Evolutionary conservation across 1,284 basidiomycete species (phyloP).

Genomic region (Chalciporus sp.): DNA sequence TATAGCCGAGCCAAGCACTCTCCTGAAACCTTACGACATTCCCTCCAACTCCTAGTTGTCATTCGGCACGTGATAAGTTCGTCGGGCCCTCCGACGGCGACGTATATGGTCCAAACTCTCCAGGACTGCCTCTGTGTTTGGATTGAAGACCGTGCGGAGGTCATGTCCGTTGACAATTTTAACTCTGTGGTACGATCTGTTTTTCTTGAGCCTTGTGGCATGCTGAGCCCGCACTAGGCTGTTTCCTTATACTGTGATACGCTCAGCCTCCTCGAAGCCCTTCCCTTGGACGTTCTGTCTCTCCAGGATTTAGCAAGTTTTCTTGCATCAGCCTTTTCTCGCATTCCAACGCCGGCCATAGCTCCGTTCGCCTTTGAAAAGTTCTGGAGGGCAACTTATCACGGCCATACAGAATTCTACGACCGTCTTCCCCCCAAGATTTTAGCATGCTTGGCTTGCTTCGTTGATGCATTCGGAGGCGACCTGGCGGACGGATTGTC

Average conservation of each 20-base stretch:
- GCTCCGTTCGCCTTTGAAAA: conserved; percentile 52
- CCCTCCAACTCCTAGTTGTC: conserved; percentile 39
- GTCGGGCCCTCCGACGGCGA: conserved; percentile 26
- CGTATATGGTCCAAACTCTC: conserved; percentile 38
- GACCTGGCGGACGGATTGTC: conserved; percentile 45
- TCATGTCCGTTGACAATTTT: conserved; percentile 46
- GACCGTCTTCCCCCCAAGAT: conserved; percentile 40
- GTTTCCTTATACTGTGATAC: conserved; percentile 46
- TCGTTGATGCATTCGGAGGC: conserved; percentile 43
- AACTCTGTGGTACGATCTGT: conserved; percentile 46
- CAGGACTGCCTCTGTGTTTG: conserved; percentile 48
- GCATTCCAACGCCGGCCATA: conserved; percentile 45
- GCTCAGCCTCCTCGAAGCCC: conserved; percentile 39
- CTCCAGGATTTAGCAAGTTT: conserved; percentile 44
- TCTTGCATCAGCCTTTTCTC: conserved; percentile 50
- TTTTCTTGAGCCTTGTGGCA: conserved; percentile 7
- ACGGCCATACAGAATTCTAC: conserved; percentile 37
- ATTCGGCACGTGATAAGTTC: conserved; percentile 38
- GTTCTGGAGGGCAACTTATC: conserved; percentile 55
- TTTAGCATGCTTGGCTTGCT: conserved; percentile 40
- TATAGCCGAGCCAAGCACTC: conserved; percentile 35
- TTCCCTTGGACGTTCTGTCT: conserved; percentile 41
- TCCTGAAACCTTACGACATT: conserved; percentile 28
- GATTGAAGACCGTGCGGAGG: conserved; percentile 49
- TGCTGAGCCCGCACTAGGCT: conserved; percentile 37